These are phyloP conservation scores for Tolypocladium cylindrosporum DNA, from an alignment of 2,329 filamentous ascomycete genomes.

Conservation along the genomic window DNA sequence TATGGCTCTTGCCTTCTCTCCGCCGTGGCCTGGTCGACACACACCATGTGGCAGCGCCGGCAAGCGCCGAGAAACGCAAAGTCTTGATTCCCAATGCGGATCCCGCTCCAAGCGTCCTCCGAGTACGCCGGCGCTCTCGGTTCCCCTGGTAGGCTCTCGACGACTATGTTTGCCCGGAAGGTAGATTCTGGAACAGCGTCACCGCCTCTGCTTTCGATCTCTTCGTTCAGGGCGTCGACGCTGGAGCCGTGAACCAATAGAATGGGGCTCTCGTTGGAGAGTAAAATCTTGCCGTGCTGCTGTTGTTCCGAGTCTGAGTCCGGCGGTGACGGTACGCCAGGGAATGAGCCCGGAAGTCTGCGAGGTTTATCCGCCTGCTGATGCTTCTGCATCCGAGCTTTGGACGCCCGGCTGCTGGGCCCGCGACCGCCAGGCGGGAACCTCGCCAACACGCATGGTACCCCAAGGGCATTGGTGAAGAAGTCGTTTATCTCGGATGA, in stretches of 20 bases:
- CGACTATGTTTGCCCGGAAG: constrained; percentile 82
- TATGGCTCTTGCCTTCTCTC: constrained; percentile 77
- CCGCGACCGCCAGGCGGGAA: constrained; percentile 62
- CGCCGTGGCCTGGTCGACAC: constrained; percentile 76
- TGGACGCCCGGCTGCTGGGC: constrained; percentile 55
- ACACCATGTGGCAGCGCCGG: constrained; percentile 91
- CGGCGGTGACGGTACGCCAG: constrained; percentile 41
- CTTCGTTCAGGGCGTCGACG: constrained; percentile 64
- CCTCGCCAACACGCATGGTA: constrained; percentile 74
- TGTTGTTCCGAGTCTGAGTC: constrained; percentile 44
- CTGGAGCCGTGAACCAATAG: constrained; percentile 74
- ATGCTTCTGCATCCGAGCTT: constrained; percentile 56
- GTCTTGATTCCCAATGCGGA: constrained; percentile 54
- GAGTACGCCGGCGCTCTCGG: constrained; percentile 51
- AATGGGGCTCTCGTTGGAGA: constrained; percentile 93
- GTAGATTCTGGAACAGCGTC: constrained; percentile 59
- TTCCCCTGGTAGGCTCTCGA: constrained; percentile 33
- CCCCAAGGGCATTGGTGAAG: constrained; percentile 64
- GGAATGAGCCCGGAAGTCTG: constrained; percentile 44
- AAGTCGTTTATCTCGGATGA: constrained; percentile 58
- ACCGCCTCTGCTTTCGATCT: constrained; percentile 55
- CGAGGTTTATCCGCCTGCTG: constrained; percentile 23
- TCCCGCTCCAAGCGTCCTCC: constrained; percentile 67
- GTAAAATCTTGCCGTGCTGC: constrained; percentile 48
- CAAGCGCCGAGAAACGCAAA: constrained; percentile 76